phyloP scores from a whole-genome alignment of 495 filamentous ascomycete species.

The Clavariopsis aquatica region DNA sequence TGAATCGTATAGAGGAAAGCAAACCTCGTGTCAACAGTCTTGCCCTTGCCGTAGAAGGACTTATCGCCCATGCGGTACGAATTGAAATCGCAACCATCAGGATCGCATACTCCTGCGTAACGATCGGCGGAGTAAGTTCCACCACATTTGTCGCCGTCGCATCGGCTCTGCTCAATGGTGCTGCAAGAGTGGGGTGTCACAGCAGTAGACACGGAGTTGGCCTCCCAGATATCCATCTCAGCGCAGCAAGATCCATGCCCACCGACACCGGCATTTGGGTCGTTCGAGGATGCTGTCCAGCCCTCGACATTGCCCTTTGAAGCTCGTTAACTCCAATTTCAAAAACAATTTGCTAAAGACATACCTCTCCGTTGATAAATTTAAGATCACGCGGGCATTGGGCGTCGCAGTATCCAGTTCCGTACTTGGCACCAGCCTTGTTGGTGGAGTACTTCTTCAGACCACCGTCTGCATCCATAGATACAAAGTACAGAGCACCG shows the following conservation, averaged over 20 bases:
- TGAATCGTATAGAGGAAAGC: neutral
- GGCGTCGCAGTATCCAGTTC: constrained; percentile 71
- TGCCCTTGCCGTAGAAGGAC: constrained; percentile 58
- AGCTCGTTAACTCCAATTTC: neutral
- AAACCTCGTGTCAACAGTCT: constrained; percentile 58
- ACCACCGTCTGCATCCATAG: constrained; percentile 62
- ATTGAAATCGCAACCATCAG: constrained; percentile 67
- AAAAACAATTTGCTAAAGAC: constrained; percentile 9
- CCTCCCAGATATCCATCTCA: constrained; percentile 42
- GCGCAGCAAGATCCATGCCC: constrained; percentile 45
- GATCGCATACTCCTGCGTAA: constrained; percentile 60
- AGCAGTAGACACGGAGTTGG: constrained; percentile 41
- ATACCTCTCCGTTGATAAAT: constrained; percentile 61
- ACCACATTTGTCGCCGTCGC: constrained; percentile 32
- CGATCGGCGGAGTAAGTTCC: constrained; percentile 46
- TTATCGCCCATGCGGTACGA: constrained; percentile 58
- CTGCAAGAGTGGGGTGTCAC: constrained; percentile 43
- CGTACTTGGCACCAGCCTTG: constrained; percentile 63
- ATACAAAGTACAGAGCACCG: constrained; percentile 67
- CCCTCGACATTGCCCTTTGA: constrained; percentile 51
- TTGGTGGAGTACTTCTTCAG: constrained; percentile 53
- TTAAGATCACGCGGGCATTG: constrained; percentile 58
- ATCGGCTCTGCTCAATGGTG: constrained; percentile 36
- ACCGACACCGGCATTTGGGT: constrained; percentile 62
- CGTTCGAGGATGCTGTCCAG: constrained; percentile 60